Evolutionary conservation across 345 rosid genomes (phyloP).

Genomic region (Acer saccharum): DNA sequence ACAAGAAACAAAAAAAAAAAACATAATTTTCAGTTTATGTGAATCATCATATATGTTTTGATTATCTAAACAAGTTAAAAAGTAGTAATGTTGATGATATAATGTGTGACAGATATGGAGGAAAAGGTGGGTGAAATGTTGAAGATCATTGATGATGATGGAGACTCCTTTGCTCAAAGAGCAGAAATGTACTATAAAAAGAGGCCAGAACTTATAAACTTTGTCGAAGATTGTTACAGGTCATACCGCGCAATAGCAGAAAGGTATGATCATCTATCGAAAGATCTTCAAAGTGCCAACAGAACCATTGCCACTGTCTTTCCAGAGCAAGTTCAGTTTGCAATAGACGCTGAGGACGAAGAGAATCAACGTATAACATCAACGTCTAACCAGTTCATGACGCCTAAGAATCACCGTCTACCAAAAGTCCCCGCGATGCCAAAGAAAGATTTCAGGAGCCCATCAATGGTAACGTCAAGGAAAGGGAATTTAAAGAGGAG

Average conservation of each 20-base stretch:
- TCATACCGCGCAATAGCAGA: slow-evolving; percentile 78
- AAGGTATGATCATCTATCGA: slow-evolving; percentile 63
- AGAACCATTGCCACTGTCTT: slow-evolving; percentile 71
- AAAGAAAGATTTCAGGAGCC: slow-evolving; percentile 48
- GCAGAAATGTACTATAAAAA: slow-evolving; percentile 76
- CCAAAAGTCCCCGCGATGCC: slow-evolving; percentile 52
- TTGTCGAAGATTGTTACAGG: slow-evolving; percentile 67
- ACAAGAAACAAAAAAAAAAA: not conserved
- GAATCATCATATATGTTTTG: not conserved
- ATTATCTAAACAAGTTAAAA: not conserved
- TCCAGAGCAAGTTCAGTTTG: slow-evolving; percentile 65
- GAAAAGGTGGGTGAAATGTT: slow-evolving; percentile 57
- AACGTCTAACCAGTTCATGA: not conserved
- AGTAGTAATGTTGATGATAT: not conserved
- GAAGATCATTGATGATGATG: slow-evolving; percentile 65
- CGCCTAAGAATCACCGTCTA: slow-evolving; percentile 28
- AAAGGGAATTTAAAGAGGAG: slow-evolving; percentile 42
- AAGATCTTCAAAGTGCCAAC: slow-evolving; percentile 81
- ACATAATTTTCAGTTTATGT: not conserved
- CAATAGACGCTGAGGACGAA: slow-evolving; percentile 54
- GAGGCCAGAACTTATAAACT: slow-evolving; percentile 70
- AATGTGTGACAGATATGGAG: slow-evolving; percentile 60
- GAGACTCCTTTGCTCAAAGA: slow-evolving; percentile 72
- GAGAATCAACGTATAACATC: slow-evolving; percentile 24
- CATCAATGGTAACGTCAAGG: slow-evolving; percentile 33